phyloP scores from a whole-genome alignment of 2,329 filamentous ascomycete species.

The Stagonosporopsis cucurbitacearum region DNA sequence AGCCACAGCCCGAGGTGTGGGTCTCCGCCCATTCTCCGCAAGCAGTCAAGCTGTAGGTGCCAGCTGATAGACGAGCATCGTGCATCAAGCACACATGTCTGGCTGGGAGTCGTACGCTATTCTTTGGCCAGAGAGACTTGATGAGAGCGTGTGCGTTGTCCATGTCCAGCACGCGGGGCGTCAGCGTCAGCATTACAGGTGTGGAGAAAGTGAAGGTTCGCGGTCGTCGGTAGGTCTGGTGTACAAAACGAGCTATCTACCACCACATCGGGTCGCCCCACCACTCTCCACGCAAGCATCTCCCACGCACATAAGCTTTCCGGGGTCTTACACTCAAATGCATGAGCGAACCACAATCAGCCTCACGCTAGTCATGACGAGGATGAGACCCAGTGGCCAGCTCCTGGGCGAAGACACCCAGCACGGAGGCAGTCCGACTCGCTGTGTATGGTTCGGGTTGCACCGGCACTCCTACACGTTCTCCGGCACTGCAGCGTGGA shows the following conservation, averaged over 20 bases:
- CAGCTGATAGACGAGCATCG: neutral
- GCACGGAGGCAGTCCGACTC: neutral
- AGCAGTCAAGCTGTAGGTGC: neutral
- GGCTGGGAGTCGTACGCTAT: neutral
- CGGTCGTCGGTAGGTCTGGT: neutral
- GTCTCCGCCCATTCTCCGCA: conserved; percentile 6
- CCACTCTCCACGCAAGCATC: neutral
- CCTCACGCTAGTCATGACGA: conserved; percentile 1
- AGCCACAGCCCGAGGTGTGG: neutral
- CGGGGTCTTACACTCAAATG: neutral
- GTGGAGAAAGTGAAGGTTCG: neutral
- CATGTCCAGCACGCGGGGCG: neutral
- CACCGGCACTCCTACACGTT: conserved; percentile 5
- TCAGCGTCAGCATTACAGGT: neutral
- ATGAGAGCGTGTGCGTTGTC: neutral
- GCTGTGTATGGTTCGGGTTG: neutral
- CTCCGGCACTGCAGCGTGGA: neutral
- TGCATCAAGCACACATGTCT: neutral
- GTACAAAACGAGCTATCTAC: neutral
- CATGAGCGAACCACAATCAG: neutral
- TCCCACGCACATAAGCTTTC: neutral
- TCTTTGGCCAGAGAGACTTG: neutral
- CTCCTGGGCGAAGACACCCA: neutral
- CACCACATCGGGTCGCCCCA: neutral
- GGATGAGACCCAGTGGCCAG: neutral